Evolutionary conservation across 441 rosid genomes (phyloP), one percentile per base, ranked within the genome.

Genomic region (Cnidoscolus chayamansa): DNA sequence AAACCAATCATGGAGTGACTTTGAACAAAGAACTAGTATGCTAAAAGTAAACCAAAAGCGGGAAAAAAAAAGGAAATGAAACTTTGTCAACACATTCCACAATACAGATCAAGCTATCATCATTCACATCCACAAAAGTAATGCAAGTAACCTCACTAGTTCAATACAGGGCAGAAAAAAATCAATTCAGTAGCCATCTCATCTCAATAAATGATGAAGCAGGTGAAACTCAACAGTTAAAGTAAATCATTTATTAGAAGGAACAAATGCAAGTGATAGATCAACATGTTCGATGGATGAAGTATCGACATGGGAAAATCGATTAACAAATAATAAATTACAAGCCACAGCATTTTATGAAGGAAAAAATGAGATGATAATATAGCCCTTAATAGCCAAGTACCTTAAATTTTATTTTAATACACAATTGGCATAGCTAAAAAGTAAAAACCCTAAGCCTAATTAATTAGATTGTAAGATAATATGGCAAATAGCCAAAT

Each of bases 1-100:
- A 78, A 45, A 75, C 65, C 58, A 60, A 51, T 59, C 72, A 35
- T 58, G 32, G 61, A 71, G 63, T 70, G 74, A 63, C 17, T 54
- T 56, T 37, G 63, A 65, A 64, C 31, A 57, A 70, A 66, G 56
- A 69, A 51, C 17, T 40, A 74, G 37, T 40, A 25, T 25, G 4
- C 5, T 59, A 1, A 30, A 40, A 48, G 4, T 51, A 10, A 37
- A 19, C 4, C 7, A 25, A 25, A 25, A 25, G 25, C 25, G 25
- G 25, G 25, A 7, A 30, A 32, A 75, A 64, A 20, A 17, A 49
- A 10, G 5, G 40, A 35, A 12, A 53, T 2, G 48, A 67, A 25
- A 25, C 25, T 3, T 74, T 45, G 68, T 48, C 63, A 73, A 40
- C 31, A 37, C 62, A 68, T 30, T 67, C 60, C 13, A 63, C 20